These are phyloP conservation scores for Aspergillus amoenus DNA, from an alignment of 2,329 filamentous ascomycete species.

Conservation along the genomic window DNA sequence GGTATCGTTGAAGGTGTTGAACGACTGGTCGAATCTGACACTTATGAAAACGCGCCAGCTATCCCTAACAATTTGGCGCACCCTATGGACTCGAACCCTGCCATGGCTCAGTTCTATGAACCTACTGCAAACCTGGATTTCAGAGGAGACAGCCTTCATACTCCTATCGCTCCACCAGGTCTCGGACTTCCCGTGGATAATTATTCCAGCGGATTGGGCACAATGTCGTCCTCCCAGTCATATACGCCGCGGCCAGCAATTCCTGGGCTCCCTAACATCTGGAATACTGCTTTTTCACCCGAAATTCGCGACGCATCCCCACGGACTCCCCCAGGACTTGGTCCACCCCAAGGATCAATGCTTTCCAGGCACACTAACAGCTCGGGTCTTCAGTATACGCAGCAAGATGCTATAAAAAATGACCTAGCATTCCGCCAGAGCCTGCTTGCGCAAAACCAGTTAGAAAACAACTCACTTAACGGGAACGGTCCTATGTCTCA, in stretches of 20 bases:
- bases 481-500: slow-evolving; percentile 23
- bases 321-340: slow-evolving; percentile 39
- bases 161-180: slow-evolving; percentile 35
- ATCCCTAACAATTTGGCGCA: slow-evolving; percentile 29
- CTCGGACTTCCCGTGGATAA: slow-evolving; percentile 27
- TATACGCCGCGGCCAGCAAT: slow-evolving; percentile 33
- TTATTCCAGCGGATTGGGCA: slow-evolving; percentile 18
- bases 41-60: slow-evolving; percentile 34
- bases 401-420: slow-evolving; percentile 27
- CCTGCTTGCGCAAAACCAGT: slow-evolving; percentile 26
- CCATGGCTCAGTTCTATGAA: slow-evolving; percentile 25
- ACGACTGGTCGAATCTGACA: slow-evolving; percentile 41
- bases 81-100: slow-evolving; percentile 19
- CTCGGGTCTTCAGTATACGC: slow-evolving; percentile 21
- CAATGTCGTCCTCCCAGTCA: slow-evolving; percentile 28
- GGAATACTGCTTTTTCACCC: slow-evolving; percentile 46
- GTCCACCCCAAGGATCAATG: slow-evolving; percentile 19
- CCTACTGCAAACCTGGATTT: slow-evolving; percentile 22
- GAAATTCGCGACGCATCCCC: slow-evolving; percentile 43
- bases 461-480: slow-evolving; percentile 21
- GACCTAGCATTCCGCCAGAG: slow-evolving; percentile 30
- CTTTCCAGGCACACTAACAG: slow-evolving; percentile 15
- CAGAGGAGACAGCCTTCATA: slow-evolving; percentile 23
- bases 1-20: slow-evolving; percentile 42
- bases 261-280: slow-evolving; percentile 43